phyloP scores from a whole-genome alignment of 495 filamentous ascomycete genomes.

The Chaetomium fimeti region DNA sequence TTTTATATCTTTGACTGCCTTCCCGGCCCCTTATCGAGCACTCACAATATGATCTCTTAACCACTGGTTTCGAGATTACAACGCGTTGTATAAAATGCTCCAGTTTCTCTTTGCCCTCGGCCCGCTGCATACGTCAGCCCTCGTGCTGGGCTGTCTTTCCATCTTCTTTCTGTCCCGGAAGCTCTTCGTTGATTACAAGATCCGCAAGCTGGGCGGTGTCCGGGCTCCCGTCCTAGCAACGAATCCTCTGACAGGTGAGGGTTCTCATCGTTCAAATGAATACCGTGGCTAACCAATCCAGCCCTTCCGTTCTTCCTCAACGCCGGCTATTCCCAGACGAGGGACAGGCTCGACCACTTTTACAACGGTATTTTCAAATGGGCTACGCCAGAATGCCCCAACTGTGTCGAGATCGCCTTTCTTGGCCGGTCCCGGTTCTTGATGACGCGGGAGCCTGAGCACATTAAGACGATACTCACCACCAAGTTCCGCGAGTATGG shows the following conservation, averaged over 20 bases:
- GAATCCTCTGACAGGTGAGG: conserved; percentile 29
- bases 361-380: conserved; percentile 33
- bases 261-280: background rate
- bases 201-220: conserved; percentile 27
- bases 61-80: background rate
- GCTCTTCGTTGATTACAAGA: conserved; percentile 23
- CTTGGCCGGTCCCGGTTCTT: conserved; percentile 42
- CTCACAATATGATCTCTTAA: background rate
- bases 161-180: conserved; percentile 16
- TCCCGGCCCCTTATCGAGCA: background rate
- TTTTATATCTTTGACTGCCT: background rate
- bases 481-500: conserved; percentile 57
- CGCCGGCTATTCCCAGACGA: conserved; percentile 29
- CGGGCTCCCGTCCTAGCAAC: conserved; percentile 27
- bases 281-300: conserved; percentile 7
- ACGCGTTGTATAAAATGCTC: conserved; percentile 11
- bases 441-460: conserved; percentile 55
- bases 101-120: conserved; percentile 9
- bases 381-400: conserved; percentile 38
- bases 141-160: conserved; percentile 19
- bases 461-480: conserved; percentile 57
- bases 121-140: conserved; percentile 9
- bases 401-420: conserved; percentile 40
- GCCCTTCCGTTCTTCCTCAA: conserved; percentile 25
- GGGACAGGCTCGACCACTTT: conserved; percentile 38